phyloP scores from a whole-genome alignment of 345 rosid genomes.

The Zanthoxylum bungeanum region DNA sequence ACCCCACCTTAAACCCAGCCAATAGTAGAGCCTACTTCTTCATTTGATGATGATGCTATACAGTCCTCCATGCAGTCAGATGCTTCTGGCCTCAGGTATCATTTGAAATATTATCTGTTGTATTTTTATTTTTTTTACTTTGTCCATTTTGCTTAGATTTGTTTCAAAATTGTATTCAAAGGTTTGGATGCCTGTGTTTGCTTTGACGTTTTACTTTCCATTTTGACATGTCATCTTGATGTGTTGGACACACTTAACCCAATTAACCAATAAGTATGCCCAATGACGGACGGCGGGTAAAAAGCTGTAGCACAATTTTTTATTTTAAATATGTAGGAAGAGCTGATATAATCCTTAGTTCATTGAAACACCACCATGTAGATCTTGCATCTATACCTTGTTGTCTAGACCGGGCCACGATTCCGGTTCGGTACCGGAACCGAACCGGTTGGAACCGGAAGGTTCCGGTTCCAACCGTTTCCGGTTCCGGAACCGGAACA shows the following conservation, averaged over 20 bases:
- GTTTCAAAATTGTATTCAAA: background rate
- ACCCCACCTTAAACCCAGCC: conserved; percentile 97
- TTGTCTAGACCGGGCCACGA: no score
- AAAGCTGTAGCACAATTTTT: background rate
- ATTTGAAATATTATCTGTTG: background rate
- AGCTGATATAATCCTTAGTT: background rate
- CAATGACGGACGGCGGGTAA: background rate
- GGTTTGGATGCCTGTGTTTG: background rate
- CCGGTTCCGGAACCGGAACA: no score
- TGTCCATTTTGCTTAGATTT: background rate
- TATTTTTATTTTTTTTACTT: conserved; percentile 1
- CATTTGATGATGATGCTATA: conserved; percentile 85
- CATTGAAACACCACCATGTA: background rate
- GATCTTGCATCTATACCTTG: background rate
- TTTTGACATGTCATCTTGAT: no score
- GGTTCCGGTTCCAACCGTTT: no score
- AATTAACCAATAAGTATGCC: background rate
- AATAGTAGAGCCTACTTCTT: conserved; percentile 43
- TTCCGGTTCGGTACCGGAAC: no score
- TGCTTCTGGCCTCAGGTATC: conserved; percentile 84
- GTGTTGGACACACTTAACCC: background rate
- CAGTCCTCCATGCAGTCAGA: conserved; percentile 84
- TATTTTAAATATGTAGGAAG: background rate
- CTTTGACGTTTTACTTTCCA: background rate
- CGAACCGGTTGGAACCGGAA: no score